Evolutionary conservation across 257 asterid species (phyloP).

Genomic region (Marsdenia floribunda): DNA sequence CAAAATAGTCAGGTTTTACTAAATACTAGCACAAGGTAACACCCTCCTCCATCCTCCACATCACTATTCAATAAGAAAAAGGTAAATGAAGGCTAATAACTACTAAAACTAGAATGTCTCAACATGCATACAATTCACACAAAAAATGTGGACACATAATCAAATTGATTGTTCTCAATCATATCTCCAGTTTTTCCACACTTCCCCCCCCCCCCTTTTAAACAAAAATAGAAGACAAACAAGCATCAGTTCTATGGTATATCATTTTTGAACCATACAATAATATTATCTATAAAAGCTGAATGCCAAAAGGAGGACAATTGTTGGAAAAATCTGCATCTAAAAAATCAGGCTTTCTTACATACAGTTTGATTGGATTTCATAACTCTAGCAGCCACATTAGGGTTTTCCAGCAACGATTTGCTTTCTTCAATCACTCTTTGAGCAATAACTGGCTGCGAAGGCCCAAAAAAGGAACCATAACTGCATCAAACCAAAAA

Average conservation of each 20-base stretch:
- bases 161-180: background rate
- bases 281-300: background rate
- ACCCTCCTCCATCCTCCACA: background rate
- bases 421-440: slow-evolving; percentile 98
- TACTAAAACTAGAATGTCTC: background rate
- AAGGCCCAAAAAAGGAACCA: slow-evolving; percentile 97
- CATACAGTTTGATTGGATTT: slow-evolving; percentile 42
- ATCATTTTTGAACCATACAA: background rate
- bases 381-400: slow-evolving; percentile 56
- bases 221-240: background rate
- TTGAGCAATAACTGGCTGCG: slow-evolving; percentile 85
- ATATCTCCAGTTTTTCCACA: background rate
- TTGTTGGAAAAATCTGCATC: background rate
- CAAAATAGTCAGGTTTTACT: background rate
- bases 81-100: background rate
- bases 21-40: background rate
- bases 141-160: background rate
- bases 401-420: slow-evolving; percentile 76
- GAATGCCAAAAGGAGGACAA: background rate
- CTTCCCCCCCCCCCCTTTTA: too few species aligned
- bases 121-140: background rate
- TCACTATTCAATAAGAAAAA: background rate
- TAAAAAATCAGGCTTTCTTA: slow-evolving; percentile 10
- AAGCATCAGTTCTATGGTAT: background rate
- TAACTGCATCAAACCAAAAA: slow-evolving; percentile 41